Evolutionary conservation across 495 filamentous ascomycete genomes (phyloP).

Genomic region (Penicillium tannophilum): DNA sequence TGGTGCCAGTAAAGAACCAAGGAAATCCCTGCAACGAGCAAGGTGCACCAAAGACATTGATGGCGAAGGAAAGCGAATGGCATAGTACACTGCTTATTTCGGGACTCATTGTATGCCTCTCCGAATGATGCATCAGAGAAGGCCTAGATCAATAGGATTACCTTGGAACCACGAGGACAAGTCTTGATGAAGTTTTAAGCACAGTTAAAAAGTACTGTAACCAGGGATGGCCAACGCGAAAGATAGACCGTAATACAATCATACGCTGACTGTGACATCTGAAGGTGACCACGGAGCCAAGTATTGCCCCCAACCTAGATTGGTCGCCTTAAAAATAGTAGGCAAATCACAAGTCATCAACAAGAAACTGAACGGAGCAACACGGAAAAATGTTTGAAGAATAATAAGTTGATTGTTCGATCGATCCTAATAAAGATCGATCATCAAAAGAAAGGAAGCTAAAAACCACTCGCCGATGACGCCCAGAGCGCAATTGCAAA

Average conservation of each 20-base stretch:
- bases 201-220: no score
- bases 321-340: no score
- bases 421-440: constrained; percentile 1
- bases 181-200: no score
- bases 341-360: not conserved
- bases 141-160: not conserved
- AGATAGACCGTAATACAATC: no score
- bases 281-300: no score
- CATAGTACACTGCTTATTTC: not conserved
- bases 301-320: no score
- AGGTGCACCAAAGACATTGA: not conserved
- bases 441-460: not conserved
- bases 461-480: not conserved
- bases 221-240: no score
- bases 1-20: not conserved
- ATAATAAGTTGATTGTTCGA: constrained; percentile 1
- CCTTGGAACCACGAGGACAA: no score
- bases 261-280: no score
- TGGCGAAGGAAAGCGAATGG: not conserved
- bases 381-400: not conserved
- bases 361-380: not conserved
- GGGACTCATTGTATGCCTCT: not conserved
- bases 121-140: not conserved
- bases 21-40: not conserved
- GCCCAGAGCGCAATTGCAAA: constrained; percentile 2